Base-by-base conservation (phyloP, 2,329 filamentous ascomycete species). In the Stagonosporopsis vannaccii region DNA sequence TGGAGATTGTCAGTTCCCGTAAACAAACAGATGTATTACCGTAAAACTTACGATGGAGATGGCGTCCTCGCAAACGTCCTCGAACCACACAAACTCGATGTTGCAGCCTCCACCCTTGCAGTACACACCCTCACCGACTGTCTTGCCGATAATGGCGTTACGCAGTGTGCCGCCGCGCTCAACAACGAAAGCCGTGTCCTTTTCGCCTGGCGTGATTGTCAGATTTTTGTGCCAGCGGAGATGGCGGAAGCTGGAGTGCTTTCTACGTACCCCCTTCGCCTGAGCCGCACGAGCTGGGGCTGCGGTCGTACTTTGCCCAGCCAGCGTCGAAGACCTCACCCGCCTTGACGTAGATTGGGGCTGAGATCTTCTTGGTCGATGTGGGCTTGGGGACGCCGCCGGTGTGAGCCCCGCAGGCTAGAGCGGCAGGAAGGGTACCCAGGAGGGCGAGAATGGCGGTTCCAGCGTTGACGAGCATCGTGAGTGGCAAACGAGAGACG, bases 41-140 rank as follows among this genome's bases (percentile, higher is more conserved):
- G 32, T 26, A 25, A 6, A 6, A 47, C 44, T 37, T 28, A 47
- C 44, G 12, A 47, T 47, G 32, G 44, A 47, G 20, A 47, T 47
- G 17, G 44, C 44, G 15, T 44, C 41, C 25, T 44, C 41, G 41
- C 41, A 44, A n/a, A 44, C 41, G 13, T 44, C 41, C 41, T 44
- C 44, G n/a, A 47, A 47, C 44, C 44, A 47, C n/a, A 47, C 44
- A n/a, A 47, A 47, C 30, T 47, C 44, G 7, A 47, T 36, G 44
- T 47, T 47, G 30, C 44, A 47, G 44, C 44, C 44, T 36, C 44
- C 44, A 28, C 44, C 44, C 44, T 47, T 47, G 44, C 44, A 47
- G 44, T 47, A 47, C 30, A 47, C 44, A 9, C 44, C 44, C 44
- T 47, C 44, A 22, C 44, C 44, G 2, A 39, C 44, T 2, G 44